A percentile compares a stretch with the other conserved stretches of the same genome.
These are phyloP conservation scores for Trichoderma asperellum DNA, from an alignment of 2,329 filamentous ascomycete species.

Conservation along the genomic window DNA sequence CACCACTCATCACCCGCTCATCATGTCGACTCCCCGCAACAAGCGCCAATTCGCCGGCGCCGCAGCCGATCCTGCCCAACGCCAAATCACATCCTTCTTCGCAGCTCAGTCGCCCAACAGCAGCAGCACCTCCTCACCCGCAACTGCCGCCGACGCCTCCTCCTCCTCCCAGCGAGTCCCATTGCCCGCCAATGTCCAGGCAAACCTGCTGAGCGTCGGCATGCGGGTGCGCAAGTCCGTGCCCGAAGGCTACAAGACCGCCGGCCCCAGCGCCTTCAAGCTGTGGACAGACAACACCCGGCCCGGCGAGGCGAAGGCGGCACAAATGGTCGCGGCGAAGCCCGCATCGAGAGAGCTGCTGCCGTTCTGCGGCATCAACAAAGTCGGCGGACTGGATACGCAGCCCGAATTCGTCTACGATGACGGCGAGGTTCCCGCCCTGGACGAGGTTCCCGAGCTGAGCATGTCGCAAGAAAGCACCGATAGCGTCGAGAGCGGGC, in stretches of 20 bases:
- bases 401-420: slow-evolving; percentile 53
- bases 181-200: slow-evolving; percentile 70
- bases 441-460: slow-evolving; percentile 52
- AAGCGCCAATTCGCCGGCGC: slow-evolving; percentile 67
- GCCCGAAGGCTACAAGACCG: slow-evolving; percentile 89
- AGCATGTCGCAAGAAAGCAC: slow-evolving; percentile 61
- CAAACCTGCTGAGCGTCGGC: slow-evolving; percentile 85
- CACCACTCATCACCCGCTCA: slow-evolving; percentile 24
- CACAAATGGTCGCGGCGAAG: slow-evolving; percentile 32
- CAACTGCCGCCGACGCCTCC: slow-evolving; percentile 32
- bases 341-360: slow-evolving; percentile 63
- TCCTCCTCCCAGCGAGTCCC: slow-evolving; percentile 45
- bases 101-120: slow-evolving; percentile 44
- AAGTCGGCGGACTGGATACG: slow-evolving; percentile 67
- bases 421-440: slow-evolving; percentile 39
- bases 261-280: slow-evolving; percentile 52
- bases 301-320: background rate
- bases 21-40: slow-evolving; percentile 58
- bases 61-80: slow-evolving; percentile 60
- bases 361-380: slow-evolving; percentile 81
- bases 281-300: slow-evolving; percentile 51
- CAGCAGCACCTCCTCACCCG: slow-evolving; percentile 45
- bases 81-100: slow-evolving; percentile 69
- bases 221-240: slow-evolving; percentile 95
- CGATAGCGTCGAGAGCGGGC: slow-evolving; percentile 40